Base-by-base conservation (phyloP, 768 basidiomycete genomes). In the Podaxis rugospora region DNA sequence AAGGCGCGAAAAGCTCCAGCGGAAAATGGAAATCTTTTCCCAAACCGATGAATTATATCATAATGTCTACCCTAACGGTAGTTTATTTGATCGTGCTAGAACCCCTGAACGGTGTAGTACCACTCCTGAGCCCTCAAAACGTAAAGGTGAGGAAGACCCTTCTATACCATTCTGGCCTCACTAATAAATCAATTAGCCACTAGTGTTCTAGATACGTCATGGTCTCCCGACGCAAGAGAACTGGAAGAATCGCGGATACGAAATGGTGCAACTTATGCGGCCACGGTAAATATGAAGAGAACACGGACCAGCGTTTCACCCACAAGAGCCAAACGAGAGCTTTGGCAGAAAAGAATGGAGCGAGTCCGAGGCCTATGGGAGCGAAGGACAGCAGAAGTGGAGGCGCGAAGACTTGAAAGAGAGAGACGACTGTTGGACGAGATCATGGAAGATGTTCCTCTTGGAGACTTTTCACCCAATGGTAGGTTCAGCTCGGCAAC, bases 361-460 rank as follows among this genome's bases (percentile, higher is more conserved):
- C 55, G 54, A 44, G 40, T 11, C 7, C 49, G 14, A 23, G 10
- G 16, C 49, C 44, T 60, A 27, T 50, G 27, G 25, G 42, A 51
- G 25, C 25, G 23, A 62, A 55, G 55, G 49, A 51, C 36, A 50
- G 54, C n/a, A n/a, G 74, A 73, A 32, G 58, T 78, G 3, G 73
- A 74, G 35, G 69, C 73, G 10, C 78, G 74, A 51, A 73, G 73
- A 40, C 61, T 64, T 2, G 76, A 74, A 54, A 74, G 80, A 14
- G 77, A 81, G 58, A 77, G 66, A n/a, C 66, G 67, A 11, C 75
- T 81, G 60, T 63, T 82, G 65, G 70, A 76, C 37, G 80, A 80
- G 46, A 65, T 81, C 36, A 73, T 78, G 44, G 67, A 69, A 3
- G 74, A 78, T 35, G 68, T 75, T 28, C 71, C 73, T 9, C 70